Evolutionary conservation across 352 stramenopile genomes (phyloP).

Genomic region (Phytophthora citrophthora): DNA sequence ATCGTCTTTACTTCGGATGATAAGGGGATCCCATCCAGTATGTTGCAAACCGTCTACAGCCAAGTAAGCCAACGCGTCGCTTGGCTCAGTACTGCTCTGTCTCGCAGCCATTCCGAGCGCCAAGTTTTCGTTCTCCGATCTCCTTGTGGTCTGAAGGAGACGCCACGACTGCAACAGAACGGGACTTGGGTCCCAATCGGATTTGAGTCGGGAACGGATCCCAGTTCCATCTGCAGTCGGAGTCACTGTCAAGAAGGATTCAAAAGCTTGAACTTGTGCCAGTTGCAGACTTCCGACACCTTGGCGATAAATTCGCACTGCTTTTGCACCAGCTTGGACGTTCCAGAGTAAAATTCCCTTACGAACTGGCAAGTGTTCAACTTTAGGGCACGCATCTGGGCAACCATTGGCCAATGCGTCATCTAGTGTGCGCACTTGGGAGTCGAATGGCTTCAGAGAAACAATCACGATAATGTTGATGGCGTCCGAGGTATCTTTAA

Average conservation of each 20-base stretch:
- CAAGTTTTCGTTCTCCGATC: slow-evolving; percentile 69
- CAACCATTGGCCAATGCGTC: slow-evolving; percentile 45
- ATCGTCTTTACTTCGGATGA: slow-evolving; percentile 19
- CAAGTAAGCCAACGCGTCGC: slow-evolving; percentile 46
- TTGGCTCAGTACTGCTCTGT: slow-evolving; percentile 62
- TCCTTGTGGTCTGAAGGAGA: slow-evolving; percentile 54
- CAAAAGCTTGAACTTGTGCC: slow-evolving; percentile 61
- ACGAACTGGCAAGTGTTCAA: slow-evolving; percentile 33
- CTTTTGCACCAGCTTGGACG: slow-evolving; percentile 47
- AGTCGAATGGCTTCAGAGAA: slow-evolving; percentile 37
- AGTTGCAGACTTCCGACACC: slow-evolving; percentile 43
- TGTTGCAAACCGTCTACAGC: slow-evolving; percentile 54
- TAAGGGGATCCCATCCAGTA: slow-evolving; percentile 47
- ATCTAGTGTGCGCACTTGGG: slow-evolving; percentile 8
- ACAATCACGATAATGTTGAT: slow-evolving; percentile 44
- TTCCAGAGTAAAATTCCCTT: slow-evolving; percentile 57
- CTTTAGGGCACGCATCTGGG: slow-evolving; percentile 46
- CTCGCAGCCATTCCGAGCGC: slow-evolving; percentile 60
- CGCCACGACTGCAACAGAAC: slow-evolving; percentile 51
- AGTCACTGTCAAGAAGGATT: slow-evolving; percentile 51
- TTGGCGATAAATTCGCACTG: slow-evolving; percentile 62
- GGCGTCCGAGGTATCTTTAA: slow-evolving; percentile 2
- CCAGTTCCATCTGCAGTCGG: slow-evolving; percentile 47
- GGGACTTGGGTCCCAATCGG: slow-evolving; percentile 47
- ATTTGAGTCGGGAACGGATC: slow-evolving; percentile 55